Conservation (phyloP, 2,329 filamentous ascomycete genomes). For the Coniosporium tulheliwenetii region DNA sequence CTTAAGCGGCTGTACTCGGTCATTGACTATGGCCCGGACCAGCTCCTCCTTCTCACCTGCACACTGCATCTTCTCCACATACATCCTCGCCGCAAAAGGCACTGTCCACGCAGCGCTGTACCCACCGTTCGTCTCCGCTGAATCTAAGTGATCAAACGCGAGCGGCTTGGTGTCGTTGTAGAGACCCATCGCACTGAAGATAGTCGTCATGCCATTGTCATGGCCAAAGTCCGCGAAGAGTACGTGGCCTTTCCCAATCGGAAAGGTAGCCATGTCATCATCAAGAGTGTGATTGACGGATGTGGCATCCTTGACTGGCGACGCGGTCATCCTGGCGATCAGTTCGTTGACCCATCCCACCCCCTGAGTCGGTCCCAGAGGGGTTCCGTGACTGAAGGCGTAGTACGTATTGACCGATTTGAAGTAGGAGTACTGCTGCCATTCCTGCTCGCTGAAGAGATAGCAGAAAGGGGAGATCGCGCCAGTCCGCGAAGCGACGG, state of each 20-base stretch:
- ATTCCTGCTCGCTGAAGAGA: constrained; percentile 60
- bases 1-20: constrained; percentile 57
- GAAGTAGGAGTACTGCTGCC: constrained; percentile 67
- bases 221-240: constrained; percentile 87
- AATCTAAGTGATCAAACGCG: constrained; percentile 28
- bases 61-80: constrained; percentile 79
- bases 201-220: constrained; percentile 70
- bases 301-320: constrained; percentile 56
- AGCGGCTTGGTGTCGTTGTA: constrained; percentile 49
- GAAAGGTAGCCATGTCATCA: constrained; percentile 51
- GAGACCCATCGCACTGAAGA: constrained; percentile 63
- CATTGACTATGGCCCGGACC: constrained; percentile 70
- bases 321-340: constrained; percentile 58
- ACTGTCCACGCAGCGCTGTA: constrained; percentile 68
- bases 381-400: constrained; percentile 60
- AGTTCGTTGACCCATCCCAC: constrained; percentile 83
- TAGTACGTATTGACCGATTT: constrained; percentile 75
- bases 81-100: constrained; percentile 66
- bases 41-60: constrained; percentile 43
- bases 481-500: constrained; percentile 46
- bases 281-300: constrained; percentile 68
- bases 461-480: constrained; percentile 55
- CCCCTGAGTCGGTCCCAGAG: constrained; percentile 68
- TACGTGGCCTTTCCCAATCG: constrained; percentile 34
- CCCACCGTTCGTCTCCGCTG: constrained; percentile 41